Evolutionary conservation across 2,329 filamentous ascomycete genomes (phyloP).

Genomic region (Penicillium sp.): DNA sequence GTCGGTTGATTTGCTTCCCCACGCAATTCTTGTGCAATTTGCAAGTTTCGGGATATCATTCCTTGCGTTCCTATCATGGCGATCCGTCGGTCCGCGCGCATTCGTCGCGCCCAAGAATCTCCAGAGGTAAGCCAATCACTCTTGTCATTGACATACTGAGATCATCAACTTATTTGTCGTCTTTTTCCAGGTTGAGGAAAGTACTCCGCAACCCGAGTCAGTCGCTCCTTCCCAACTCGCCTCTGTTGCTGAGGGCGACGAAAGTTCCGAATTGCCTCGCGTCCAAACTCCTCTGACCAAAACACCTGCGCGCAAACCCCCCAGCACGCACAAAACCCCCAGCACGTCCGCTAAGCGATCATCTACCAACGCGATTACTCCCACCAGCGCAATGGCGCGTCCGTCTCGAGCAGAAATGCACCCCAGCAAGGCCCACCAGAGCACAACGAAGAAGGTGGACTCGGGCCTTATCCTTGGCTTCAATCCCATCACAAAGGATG

Average conservation of each 20-base stretch:
- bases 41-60: neutral
- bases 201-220: constrained; percentile 18
- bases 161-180: constrained; percentile 7
- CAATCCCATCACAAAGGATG: constrained; percentile 63
- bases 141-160: neutral
- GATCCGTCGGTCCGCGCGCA: constrained; percentile 44
- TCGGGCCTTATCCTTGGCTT: constrained; percentile 83
- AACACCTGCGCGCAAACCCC: constrained; percentile 25
- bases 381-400: constrained; percentile 62
- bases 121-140: constrained; percentile 35
- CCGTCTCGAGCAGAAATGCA: constrained; percentile 85
- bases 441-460: constrained; percentile 73
- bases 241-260: constrained; percentile 51
- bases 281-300: constrained; percentile 28
- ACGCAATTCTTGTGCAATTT: neutral
- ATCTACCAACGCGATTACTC: constrained; percentile 31
- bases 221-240: constrained; percentile 37
- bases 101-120: constrained; percentile 33
- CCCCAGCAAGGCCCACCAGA: constrained; percentile 75
- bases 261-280: constrained; percentile 33
- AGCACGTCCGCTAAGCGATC: constrained; percentile 28
- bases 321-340: constrained; percentile 33
- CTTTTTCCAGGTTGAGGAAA: constrained; percentile 21
- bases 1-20: neutral
- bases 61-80: constrained; percentile 30